Evolutionary conservation across 2,329 filamentous ascomycete species (phyloP), one percentile per base, ranked within the genome.

Genomic region (Botrytis fabae): DNA sequence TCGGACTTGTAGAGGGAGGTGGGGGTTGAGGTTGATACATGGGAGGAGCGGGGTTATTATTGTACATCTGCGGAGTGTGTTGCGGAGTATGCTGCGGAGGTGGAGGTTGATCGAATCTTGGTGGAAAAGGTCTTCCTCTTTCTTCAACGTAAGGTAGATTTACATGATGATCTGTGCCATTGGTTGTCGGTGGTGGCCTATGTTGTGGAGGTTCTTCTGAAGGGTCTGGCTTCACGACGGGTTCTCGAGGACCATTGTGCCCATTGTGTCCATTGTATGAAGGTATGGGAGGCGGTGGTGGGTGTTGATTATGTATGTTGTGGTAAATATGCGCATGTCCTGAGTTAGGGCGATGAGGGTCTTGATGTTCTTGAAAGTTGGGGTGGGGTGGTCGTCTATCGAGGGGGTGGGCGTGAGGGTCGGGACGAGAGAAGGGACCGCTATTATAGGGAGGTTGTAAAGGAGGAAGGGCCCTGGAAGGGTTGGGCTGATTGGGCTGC

Each of bases 161-260:
- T 59, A 77, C 73, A 76, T 76, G 75, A 71, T 77, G 76, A 25
- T 81, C 80, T 42, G 72, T 68, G 25, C 74, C 75, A 61, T 76
- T 78, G 61, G 78, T 78, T 14, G 78, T 78, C 20, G 78, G 78
- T 42, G 78, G 74, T 54, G 77, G 78, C 65, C 79, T 76, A 74
- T 87, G 82, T 51, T 82, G 80, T n/a, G 77, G 81, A 75, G 78
- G 74, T 48, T 81, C 80, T 70, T 81, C 80, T 35, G 79, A 78
- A 22, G 80, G 77, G 72, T 90, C 88, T 76, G 87, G 83, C 82
- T 90, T 90, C 81, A 90, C 85, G 77, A 85, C 81, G 66, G 86
- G 66, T 12, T 90, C 87, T 79, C 86, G 82, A 18, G 83, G 80
- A 57, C 73, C 70, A 74, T 59, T 66, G 40, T 72, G 70, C 2